Evolutionary conservation across 352 stramenopile species (phyloP).

Genomic region (Aphanomyces cochlioides): DNA sequence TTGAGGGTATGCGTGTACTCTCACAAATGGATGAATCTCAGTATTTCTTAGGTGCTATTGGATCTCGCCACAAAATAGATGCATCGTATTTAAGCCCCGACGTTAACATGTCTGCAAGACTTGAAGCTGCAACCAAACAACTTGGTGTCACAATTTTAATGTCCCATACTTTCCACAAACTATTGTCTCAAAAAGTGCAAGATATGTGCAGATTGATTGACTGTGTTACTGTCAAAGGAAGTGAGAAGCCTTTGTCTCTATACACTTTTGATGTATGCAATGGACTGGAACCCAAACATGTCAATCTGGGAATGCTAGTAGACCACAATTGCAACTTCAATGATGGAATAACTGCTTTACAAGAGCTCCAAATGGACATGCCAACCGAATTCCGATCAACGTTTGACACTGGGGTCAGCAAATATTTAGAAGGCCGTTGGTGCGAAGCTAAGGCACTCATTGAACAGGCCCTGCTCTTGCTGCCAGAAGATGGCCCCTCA

Average conservation of each 20-base stretch:
- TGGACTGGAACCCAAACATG: too few species aligned
- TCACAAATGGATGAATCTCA: slow-evolving; percentile 9
- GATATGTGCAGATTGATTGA: slow-evolving; percentile 82
- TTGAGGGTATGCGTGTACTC: slow-evolving; percentile 51
- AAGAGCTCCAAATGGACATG: slow-evolving; percentile 30
- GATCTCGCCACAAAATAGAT: slow-evolving; percentile 94
- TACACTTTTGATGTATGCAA: slow-evolving; percentile 79
- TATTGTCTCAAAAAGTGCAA: slow-evolving; percentile 62
- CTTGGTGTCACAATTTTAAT: slow-evolving; percentile 82
- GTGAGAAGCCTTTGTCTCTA: slow-evolving; percentile 73
- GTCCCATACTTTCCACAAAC: slow-evolving; percentile 73
- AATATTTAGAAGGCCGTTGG: slow-evolving; percentile 77
- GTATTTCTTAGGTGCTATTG: slow-evolving; percentile 86
- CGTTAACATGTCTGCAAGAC: slow-evolving; percentile 90
- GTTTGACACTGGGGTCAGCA: slow-evolving; percentile 56
- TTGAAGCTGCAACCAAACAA: slow-evolving; percentile 94
- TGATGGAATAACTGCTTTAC: background rate
- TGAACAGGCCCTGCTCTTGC: slow-evolving; percentile 53
- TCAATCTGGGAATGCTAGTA: background rate
- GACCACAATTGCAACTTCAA: slow-evolving; percentile 25
- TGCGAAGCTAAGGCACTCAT: slow-evolving; percentile 44
- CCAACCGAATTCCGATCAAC: slow-evolving; percentile 47
- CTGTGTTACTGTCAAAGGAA: slow-evolving; percentile 75
- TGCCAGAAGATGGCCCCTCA: slow-evolving; percentile 54
- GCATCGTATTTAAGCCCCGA: slow-evolving; percentile 96